Evolutionary conservation across 2,329 filamentous ascomycete species (phyloP).

Genomic region (Alternaria viburni): DNA sequence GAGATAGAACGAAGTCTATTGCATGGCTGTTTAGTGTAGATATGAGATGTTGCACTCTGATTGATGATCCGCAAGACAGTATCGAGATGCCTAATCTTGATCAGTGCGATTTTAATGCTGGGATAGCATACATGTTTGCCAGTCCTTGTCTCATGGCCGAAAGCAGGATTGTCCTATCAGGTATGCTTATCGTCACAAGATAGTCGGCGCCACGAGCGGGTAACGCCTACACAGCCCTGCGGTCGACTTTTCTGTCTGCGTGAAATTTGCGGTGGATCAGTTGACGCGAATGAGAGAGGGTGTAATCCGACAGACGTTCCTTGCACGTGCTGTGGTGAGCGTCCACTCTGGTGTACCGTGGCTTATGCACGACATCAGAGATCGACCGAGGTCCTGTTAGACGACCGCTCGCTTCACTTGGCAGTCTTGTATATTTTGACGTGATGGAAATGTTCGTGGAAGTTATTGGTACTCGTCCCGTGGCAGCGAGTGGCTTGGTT

Average conservation of each 20-base stretch:
- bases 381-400: constrained; percentile 19
- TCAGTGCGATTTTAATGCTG: not conserved
- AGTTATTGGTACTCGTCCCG: not conserved
- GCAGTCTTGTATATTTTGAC: not conserved
- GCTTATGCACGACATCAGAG: constrained; percentile 36
- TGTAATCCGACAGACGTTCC: constrained; percentile 17
- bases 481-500: not conserved
- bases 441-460: not conserved
- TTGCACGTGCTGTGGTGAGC: constrained; percentile 15
- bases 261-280: constrained; percentile 7
- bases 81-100: not conserved
- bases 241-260: not conserved
- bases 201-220: constrained; percentile 7
- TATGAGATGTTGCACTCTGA: not conserved
- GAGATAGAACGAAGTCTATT: not conserved
- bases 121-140: not conserved
- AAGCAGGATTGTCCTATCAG: not conserved
- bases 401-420: constrained; percentile 16
- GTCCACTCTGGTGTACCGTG: constrained; percentile 23
- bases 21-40: not conserved
- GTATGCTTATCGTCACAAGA: not conserved
- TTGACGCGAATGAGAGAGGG: constrained; percentile 10
- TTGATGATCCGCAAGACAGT: not conserved
- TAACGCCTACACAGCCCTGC: not conserved
- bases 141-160: not conserved